Percentiles rank a stretch among this genome's conserved stretches.
phyloP scores from a whole-genome alignment of 176 grass and related monocot species.

The Hordeum marinum region DNA sequence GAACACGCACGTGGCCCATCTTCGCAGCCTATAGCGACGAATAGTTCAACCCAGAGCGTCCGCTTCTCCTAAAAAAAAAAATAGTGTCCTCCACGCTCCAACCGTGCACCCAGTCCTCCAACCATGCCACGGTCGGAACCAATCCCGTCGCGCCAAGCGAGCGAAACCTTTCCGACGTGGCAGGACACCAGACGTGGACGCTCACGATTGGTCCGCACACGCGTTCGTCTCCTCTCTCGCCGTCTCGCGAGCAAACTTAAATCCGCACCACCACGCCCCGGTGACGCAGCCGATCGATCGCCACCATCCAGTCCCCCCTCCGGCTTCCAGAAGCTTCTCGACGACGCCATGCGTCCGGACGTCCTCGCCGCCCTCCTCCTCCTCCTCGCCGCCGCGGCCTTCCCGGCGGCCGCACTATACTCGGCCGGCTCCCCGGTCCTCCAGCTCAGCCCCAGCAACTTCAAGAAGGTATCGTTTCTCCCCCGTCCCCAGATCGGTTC shows the following conservation, averaged over 20 bases:
- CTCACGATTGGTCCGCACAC: slow-evolving; percentile 55
- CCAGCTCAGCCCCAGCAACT: slow-evolving; percentile 87
- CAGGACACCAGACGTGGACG: slow-evolving; percentile 28
- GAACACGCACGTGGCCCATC: neutral
- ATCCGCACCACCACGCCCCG: slow-evolving; percentile 18
- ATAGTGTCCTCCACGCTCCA: too few relatives aligned
- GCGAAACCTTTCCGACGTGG: slow-evolving; percentile 34
- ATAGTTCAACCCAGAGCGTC: too few relatives aligned
- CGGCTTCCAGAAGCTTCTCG: slow-evolving; percentile 47
- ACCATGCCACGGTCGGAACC: neutral
- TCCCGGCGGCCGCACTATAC: slow-evolving; percentile 63
- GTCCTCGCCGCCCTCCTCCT: slow-evolving; percentile 22
- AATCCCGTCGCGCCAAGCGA: slow-evolving; percentile 23
- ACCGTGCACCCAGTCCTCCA: too few relatives aligned
- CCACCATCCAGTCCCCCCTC: neutral
- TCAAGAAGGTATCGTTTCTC: slow-evolving; percentile 75
- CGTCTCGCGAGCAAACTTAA: slow-evolving; percentile 19
- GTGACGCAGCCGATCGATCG: neutral
- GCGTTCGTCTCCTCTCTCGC: slow-evolving; percentile 40
- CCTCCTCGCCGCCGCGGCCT: slow-evolving; percentile 15
- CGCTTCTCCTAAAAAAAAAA: too few relatives aligned
- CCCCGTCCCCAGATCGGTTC: slow-evolving; percentile 23
- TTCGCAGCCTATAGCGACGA: neutral
- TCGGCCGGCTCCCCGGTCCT: slow-evolving; percentile 82
- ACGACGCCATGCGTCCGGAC: slow-evolving; percentile 43